Evolutionary conservation across 306 rosid genomes (phyloP), one percentile per base, ranked within the genome.

Genomic region (Cucumis melo): DNA sequence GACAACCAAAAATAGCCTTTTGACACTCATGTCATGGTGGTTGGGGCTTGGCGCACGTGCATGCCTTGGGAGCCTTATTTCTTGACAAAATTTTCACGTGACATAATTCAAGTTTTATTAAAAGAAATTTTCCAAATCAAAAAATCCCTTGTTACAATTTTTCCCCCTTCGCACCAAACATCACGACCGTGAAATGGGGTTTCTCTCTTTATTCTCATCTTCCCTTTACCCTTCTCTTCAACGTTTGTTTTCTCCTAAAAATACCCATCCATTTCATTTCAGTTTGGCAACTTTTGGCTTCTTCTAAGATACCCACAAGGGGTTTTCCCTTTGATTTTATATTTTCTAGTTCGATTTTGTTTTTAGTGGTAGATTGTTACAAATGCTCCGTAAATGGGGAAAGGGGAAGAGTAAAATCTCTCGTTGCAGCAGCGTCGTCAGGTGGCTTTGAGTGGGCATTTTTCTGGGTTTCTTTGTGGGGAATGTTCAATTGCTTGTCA

Each of bases 181-280:
- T n/a, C n/a, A n/a, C n/a, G n/a, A n/a, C n/a, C n/a, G n/a, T n/a
- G n/a, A 48, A 61, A 27, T 77, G 41, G 59, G 72, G 21, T 77
- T 78, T 65, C 63, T 65, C 54, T 55, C 75, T 50, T 53, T 51
- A 65, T 78, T 78, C 80, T 36, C 80, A 32, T 29, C 74, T 23
- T 82, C 48, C 8, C 61, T 12, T 64, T 36, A 36, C 77, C 80
- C 96, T 86, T 90, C 84, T 71, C 75, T 86, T 84, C 92, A 84
- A 92, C 87, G 98, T 92, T 89, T 78, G 90, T 89, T 70, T 87
- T 83, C 89, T 5, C 98, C 94, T 81, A 82, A 75, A 80, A 82
- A 84, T 4, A 44, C 44, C 73, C n/a, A 42, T 27, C 80, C 3
- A n/a, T 36, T 60, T 10, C 16, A 38, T 10, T 75, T 75, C 36